These are phyloP conservation scores for Aphanomyces invadans DNA, from an alignment of 352 stramenopile genomes.

Conservation along the genomic window DNA sequence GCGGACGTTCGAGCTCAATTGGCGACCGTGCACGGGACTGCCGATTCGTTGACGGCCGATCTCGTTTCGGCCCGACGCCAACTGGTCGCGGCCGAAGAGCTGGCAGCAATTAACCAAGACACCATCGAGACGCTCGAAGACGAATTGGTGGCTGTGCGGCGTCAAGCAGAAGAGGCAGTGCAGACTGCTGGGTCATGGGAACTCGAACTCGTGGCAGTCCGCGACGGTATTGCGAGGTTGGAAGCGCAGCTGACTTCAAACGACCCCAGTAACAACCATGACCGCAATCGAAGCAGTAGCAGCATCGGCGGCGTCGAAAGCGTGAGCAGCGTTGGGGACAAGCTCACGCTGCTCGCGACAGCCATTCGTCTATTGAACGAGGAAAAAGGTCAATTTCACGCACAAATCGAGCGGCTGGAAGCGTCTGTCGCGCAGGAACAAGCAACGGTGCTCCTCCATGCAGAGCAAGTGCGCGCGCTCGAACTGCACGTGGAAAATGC, in stretches of 20 bases:
- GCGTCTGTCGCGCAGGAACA: background rate
- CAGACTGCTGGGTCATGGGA: background rate
- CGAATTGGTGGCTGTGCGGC: background rate
- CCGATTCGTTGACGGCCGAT: background rate
- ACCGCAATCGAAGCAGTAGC: background rate
- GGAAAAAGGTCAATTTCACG: background rate
- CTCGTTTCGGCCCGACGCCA: too few species aligned
- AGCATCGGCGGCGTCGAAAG: background rate
- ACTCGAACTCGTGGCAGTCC: background rate
- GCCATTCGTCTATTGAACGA: background rate
- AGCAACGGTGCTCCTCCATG: background rate
- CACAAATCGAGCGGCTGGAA: background rate
- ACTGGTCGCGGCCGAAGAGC: background rate
- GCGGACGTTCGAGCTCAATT: background rate
- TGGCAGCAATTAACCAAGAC: background rate
- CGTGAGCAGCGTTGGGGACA: background rate
- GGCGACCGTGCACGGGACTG: background rate
- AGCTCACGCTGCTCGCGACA: background rate
- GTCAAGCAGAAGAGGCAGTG: background rate
- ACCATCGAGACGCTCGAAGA: background rate
- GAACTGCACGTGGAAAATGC: conserved; percentile 7
- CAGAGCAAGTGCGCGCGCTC: background rate
- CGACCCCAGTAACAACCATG: background rate
- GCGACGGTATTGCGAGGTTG: background rate
- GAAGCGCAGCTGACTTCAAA: background rate